phyloP scores from a whole-genome alignment of 495 filamentous ascomycete genomes.

The Apiosordaria backusii region DNA sequence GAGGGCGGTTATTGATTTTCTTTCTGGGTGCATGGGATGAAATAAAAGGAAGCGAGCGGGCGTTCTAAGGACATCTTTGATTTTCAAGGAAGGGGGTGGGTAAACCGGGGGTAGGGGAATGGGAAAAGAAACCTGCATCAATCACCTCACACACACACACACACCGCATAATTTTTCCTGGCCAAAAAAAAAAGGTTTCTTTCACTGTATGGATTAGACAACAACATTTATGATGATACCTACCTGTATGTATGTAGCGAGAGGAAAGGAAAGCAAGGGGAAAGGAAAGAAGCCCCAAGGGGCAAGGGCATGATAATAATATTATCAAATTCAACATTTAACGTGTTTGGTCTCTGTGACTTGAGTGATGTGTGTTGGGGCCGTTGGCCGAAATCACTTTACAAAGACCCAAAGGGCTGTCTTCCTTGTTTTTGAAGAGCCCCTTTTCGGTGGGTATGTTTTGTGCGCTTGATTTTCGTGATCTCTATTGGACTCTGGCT shows the following conservation, averaged over 20 bases:
- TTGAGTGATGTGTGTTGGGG: too few relatives aligned
- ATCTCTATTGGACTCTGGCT: too few relatives aligned
- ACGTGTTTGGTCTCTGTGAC: too few relatives aligned
- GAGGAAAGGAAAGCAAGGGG: not conserved
- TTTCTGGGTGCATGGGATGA: not conserved
- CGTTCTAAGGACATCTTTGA: not conserved
- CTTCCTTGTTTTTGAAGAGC: too few relatives aligned
- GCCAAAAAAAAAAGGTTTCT: not conserved
- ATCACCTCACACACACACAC: too few relatives aligned
- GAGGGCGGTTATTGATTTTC: constrained; percentile 2
- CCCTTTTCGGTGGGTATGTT: too few relatives aligned
- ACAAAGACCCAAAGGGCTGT: too few relatives aligned
- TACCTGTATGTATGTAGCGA: not conserved
- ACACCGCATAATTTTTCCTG: not conserved
- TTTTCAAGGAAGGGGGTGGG: not conserved
- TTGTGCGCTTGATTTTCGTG: too few relatives aligned
- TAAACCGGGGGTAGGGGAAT: not conserved
- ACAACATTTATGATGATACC: not conserved
- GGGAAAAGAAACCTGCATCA: not conserved
- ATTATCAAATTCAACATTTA: not conserved
- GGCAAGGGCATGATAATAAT: not conserved
- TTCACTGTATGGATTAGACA: not conserved
- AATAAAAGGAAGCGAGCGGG: constrained; percentile 11
- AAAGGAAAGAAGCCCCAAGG: too few relatives aligned
- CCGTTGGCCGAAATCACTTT: too few relatives aligned